Evolutionary conservation across 2,329 filamentous ascomycete species (phyloP).

Genomic region (Colletotrichum costaricense): DNA sequence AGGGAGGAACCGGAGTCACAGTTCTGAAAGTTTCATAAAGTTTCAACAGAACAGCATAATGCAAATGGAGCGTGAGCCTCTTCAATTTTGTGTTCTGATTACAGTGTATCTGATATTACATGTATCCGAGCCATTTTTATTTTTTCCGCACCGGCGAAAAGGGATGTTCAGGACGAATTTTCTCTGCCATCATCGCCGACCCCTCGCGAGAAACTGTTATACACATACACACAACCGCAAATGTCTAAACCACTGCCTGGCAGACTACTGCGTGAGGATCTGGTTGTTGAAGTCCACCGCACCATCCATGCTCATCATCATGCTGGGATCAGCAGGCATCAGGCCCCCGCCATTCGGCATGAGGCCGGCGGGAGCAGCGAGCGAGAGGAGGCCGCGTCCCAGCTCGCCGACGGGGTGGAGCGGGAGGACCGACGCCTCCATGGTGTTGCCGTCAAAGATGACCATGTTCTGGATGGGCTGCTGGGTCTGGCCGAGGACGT

Average conservation of each 20-base stretch:
- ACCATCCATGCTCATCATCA: slow-evolving; percentile 37
- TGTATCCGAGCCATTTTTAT: background rate
- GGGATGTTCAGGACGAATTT: background rate
- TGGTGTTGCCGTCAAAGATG: slow-evolving; percentile 87
- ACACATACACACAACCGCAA: slow-evolving; percentile 3
- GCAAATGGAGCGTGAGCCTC: background rate
- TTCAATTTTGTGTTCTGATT: background rate
- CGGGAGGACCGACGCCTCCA: slow-evolving; percentile 83
- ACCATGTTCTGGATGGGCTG: slow-evolving; percentile 97
- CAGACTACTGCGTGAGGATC: slow-evolving; percentile 33
- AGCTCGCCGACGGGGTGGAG: slow-evolving; percentile 77
- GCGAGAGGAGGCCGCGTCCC: slow-evolving; percentile 59
- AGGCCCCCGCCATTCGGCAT: slow-evolving; percentile 33
- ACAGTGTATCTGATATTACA: slow-evolving; percentile 31
- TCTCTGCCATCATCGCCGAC: background rate
- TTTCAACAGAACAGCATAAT: background rate
- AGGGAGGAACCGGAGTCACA: too few species aligned
- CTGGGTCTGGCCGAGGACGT: slow-evolving; percentile 89
- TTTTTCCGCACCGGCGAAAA: background rate
- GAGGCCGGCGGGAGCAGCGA: slow-evolving; percentile 31
- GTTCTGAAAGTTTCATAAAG: background rate
- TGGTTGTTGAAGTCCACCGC: slow-evolving; percentile 30
- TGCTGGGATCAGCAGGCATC: slow-evolving; percentile 24
- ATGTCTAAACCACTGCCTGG: background rate
- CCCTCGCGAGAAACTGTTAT: slow-evolving; percentile 6